Evolutionary conservation across 108 stramenopile genomes (phyloP).

Genomic region (Chaetoceros tenuissimus): DNA sequence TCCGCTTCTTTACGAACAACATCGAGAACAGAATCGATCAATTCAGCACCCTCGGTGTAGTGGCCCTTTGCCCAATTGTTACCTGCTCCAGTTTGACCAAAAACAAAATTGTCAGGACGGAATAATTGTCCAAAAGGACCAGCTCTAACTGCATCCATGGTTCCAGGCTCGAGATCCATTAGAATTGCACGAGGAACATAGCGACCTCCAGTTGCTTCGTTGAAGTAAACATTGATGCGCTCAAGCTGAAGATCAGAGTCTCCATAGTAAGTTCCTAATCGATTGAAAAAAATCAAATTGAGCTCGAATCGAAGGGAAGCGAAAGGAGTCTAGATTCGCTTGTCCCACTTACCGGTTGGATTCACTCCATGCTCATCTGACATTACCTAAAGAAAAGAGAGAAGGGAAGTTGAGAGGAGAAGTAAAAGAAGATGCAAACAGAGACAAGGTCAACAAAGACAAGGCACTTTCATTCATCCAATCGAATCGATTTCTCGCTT

Average conservation of each 20-base stretch:
- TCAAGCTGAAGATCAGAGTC: slow-evolving; percentile 72
- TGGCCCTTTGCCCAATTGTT: slow-evolving; percentile 91
- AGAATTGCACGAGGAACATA: slow-evolving; percentile 81
- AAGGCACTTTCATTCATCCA: too few species aligned
- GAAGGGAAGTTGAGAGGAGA: neutral
- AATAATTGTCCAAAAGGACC: slow-evolving; percentile 72
- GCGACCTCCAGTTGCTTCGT: slow-evolving; percentile 65
- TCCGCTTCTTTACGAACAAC: slow-evolving; percentile 85
- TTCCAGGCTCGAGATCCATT: slow-evolving; percentile 73
- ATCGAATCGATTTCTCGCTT: too few species aligned
- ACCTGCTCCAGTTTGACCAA: slow-evolving; percentile 76
- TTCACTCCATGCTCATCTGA: slow-evolving; percentile 77
- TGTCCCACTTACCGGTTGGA: slow-evolving; percentile 27
- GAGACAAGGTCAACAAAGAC: too few species aligned
- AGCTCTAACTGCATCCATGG: slow-evolving; percentile 80
- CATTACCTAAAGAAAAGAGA: slow-evolving; percentile 35
- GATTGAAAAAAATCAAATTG: neutral
- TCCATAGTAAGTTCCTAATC: slow-evolving; percentile 31
- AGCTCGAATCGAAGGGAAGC: slow-evolving; percentile 10
- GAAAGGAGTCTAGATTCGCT: neutral
- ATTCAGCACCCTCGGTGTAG: slow-evolving; percentile 85
- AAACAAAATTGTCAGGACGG: slow-evolving; percentile 83
- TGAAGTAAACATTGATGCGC: slow-evolving; percentile 82
- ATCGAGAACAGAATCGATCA: slow-evolving; percentile 76
- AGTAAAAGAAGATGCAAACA: neutral